Percentiles rank a stretch among this genome's conserved stretches.
Evolutionary conservation across 306 rosid genomes (phyloP).

Genomic region (Clitoria ternatea): DNA sequence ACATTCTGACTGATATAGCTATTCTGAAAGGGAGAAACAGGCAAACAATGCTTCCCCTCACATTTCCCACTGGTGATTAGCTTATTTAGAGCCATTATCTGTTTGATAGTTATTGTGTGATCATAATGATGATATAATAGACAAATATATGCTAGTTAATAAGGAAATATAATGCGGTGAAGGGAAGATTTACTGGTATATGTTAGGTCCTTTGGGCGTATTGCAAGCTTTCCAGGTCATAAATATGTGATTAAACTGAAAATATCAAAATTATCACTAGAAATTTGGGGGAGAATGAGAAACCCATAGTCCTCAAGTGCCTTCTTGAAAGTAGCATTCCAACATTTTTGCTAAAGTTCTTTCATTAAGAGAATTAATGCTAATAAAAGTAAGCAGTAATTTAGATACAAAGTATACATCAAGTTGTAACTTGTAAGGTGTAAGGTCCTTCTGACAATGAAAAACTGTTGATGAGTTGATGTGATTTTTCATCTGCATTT

Average conservation of each 20-base stretch:
- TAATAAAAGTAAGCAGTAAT: neutral
- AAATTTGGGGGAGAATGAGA: no score
- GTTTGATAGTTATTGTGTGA: neutral
- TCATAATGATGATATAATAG: neutral
- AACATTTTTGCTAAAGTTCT: neutral
- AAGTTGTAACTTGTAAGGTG: neutral
- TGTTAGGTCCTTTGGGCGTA: neutral
- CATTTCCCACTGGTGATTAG: neutral
- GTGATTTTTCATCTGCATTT: neutral
- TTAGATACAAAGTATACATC: neutral
- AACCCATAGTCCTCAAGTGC: no score
- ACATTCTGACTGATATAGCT: neutral
- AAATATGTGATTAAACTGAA: no score
- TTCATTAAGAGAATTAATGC: neutral
- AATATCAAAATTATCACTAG: no score
- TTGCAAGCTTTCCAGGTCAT: neutral
- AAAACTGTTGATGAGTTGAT: neutral
- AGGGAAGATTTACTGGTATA: neutral
- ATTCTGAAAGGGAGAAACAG: neutral
- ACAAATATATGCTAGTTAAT: neutral
- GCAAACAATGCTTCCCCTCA: neutral
- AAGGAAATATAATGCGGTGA: neutral
- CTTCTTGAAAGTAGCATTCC: no score
- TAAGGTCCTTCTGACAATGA: conserved; percentile 9
- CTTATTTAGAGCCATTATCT: neutral